Evolutionary conservation across 495 filamentous ascomycete species (phyloP).

Genomic region (Penicillium canariense): DNA sequence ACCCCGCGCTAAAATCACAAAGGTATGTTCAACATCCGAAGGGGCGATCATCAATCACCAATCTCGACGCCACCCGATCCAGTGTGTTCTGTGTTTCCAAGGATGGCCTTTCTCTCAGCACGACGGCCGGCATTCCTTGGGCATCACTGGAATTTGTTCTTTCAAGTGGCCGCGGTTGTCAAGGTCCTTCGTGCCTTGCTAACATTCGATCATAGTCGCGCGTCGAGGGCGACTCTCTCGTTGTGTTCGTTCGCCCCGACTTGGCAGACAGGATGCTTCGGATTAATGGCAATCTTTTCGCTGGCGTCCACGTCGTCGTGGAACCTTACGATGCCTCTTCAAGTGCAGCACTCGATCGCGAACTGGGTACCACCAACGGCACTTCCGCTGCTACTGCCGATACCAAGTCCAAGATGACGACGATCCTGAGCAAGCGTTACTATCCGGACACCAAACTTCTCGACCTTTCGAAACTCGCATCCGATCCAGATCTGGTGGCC

Average conservation of each 20-base stretch:
- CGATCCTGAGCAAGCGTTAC: slow-evolving; percentile 73
- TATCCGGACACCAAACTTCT: slow-evolving; percentile 66
- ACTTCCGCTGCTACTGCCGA: slow-evolving; percentile 40
- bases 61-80: slow-evolving; percentile 50
- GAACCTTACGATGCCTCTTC: slow-evolving; percentile 33
- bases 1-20: slow-evolving; percentile 66
- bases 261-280: slow-evolving; percentile 58
- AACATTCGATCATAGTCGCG: slow-evolving; percentile 67
- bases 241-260: slow-evolving; percentile 63
- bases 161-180: slow-evolving; percentile 50
- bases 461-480: slow-evolving; percentile 70
- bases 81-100: slow-evolving; percentile 50
- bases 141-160: slow-evolving; percentile 33
- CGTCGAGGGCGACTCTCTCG: slow-evolving; percentile 64
- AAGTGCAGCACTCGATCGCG: slow-evolving; percentile 20
- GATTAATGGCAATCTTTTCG: slow-evolving; percentile 63
- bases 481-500: slow-evolving; percentile 62
- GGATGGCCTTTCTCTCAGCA: slow-evolving; percentile 52
- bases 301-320: slow-evolving; percentile 58
- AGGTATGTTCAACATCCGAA: slow-evolving; percentile 69
- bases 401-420: slow-evolving; percentile 44
- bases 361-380: slow-evolving; percentile 24
- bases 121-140: slow-evolving; percentile 50
- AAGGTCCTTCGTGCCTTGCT: slow-evolving; percentile 63
- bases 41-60: slow-evolving; percentile 50